Percentiles rank a stretch among this genome's conserved stretches.
Conservation (phyloP, 139 green algal species). For the Micractinium conductrix region DNA sequence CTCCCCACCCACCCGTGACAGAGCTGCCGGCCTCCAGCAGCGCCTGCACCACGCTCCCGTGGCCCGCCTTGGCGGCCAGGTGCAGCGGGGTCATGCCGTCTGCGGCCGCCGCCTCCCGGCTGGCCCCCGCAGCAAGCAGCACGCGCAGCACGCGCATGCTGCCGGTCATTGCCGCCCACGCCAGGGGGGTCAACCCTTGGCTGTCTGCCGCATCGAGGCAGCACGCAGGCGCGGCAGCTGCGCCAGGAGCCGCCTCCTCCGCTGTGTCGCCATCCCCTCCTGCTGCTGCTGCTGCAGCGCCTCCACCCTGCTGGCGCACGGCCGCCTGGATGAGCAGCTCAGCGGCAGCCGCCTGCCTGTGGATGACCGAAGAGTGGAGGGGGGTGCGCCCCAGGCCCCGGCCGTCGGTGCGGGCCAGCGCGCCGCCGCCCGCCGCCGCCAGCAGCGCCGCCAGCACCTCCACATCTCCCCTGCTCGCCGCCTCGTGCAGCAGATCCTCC, state of each 20-base stretch:
- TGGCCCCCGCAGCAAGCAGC: not conserved
- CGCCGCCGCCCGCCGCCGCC: slow-evolving; percentile 13
- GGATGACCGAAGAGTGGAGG: slow-evolving; percentile 47
- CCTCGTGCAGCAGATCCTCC: slow-evolving; percentile 45
- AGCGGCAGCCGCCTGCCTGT: slow-evolving; percentile 45
- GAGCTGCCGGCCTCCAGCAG: slow-evolving; percentile 38
- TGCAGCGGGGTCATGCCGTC: slow-evolving; percentile 47
- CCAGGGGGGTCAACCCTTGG: slow-evolving; percentile 48
- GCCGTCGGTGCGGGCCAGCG: slow-evolving; percentile 18
- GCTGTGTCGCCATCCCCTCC: not conserved
- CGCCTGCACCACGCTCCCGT: slow-evolving; percentile 26
- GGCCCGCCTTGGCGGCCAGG: slow-evolving; percentile 45
- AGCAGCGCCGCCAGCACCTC: slow-evolving; percentile 43
- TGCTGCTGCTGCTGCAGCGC: not conserved
- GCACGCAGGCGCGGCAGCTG: not conserved
- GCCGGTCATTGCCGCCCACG: slow-evolving; percentile 49
- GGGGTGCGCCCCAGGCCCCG: slow-evolving; percentile 41
- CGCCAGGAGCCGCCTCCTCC: not conserved
- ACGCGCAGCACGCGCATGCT: not conserved
- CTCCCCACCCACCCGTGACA: not conserved
- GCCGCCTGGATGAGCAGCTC: slow-evolving; percentile 33
- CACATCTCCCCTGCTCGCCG: slow-evolving; percentile 34
- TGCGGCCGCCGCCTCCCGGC: not conserved
- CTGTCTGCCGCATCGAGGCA: slow-evolving; percentile 40
- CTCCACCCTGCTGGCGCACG: not conserved